phyloP scores from a whole-genome alignment of 306 rosid species.

The Ormosia semicastrata region DNA sequence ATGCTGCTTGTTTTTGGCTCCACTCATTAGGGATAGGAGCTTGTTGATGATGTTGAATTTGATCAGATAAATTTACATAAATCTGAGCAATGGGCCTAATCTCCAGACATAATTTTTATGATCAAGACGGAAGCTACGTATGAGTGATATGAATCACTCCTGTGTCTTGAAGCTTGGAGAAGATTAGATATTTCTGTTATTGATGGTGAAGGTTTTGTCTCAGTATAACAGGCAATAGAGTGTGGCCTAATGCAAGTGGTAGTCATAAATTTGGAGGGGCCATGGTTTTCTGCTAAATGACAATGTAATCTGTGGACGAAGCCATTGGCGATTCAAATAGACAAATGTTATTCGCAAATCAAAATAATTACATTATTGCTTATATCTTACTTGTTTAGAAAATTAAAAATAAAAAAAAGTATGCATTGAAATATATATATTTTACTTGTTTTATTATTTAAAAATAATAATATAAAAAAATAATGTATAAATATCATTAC shows the following conservation, averaged over 20 bases:
- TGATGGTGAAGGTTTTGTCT: constrained; percentile 37
- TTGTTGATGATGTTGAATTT: constrained; percentile 17
- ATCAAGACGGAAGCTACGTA: constrained; percentile 47
- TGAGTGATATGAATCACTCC: constrained; percentile 35
- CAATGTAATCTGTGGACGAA: background rate
- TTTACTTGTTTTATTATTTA: no score
- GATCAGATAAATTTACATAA: constrained; percentile 4
- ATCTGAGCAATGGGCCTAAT: background rate
- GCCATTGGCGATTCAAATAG: background rate
- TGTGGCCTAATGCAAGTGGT: constrained; percentile 21
- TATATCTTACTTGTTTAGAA: no score
- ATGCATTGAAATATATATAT: no score
- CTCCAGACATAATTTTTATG: constrained; percentile 26
- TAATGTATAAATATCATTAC: no score
- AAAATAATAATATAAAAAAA: no score
- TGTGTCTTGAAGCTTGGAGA: constrained; percentile 23
- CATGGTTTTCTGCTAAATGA: constrained; percentile 7
- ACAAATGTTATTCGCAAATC: no score
- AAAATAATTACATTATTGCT: no score
- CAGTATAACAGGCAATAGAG: background rate
- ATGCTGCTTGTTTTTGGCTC: background rate
- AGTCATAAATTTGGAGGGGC: constrained; percentile 4
- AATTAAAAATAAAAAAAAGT: no score
- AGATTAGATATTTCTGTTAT: constrained; percentile 28
- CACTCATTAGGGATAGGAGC: background rate